Base-by-base conservation (phyloP, 2,329 filamentous ascomycete species). In the Claviceps africana region DNA sequence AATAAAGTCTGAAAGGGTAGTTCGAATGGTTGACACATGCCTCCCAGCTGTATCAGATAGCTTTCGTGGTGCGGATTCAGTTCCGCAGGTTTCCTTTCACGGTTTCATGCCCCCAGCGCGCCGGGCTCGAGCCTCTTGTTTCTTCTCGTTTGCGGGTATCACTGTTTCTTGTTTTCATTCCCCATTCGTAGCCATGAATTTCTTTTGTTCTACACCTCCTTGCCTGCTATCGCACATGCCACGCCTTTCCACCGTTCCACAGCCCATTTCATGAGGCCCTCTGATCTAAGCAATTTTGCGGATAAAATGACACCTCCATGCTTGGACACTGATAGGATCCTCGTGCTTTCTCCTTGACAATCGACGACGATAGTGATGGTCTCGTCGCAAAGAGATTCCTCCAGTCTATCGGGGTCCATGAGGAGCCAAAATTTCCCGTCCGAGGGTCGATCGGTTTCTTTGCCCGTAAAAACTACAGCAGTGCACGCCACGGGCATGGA, bases 331-430 rank as follows among this genome's bases (percentile, higher is more conserved):
- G 77, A 79, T 57, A 88, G 59, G 19, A 95, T 73, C 59, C 75
- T 77, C 3, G 73, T 75, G 48, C 73, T 69, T 1, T 72, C 76
- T n/a, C 64, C 61, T 13, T 65, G 69, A 54, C 71, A 72, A 63
- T 91, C 85, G n/a, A 95, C 79, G 48, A 93, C 82, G 35, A 95
- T 71, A 2, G 83, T 90, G n/a, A 93, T 72, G n/a, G 70, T 77
- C 73, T 98, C 93, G 55, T 82, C 75, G 63, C 88, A 95, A 44
- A 95, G 69, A 9, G 78, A 79, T 70, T 97, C 93, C 70, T 98
- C 93, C 59, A 95, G 84, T 22, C 82, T 79, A 70, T 98, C 93
- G 2, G 88, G 88, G 69, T 98, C 93, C 7, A 86, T 80, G 53
- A 98, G 69, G 2, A 96, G 72, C 88, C 89, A 95, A 62, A 73